A percentile compares a stretch with the other conserved stretches of the same genome.
These are phyloP conservation scores for Trametes sp. DNA, from an alignment of 1,284 basidiomycete genomes.

Conservation along the genomic window DNA sequence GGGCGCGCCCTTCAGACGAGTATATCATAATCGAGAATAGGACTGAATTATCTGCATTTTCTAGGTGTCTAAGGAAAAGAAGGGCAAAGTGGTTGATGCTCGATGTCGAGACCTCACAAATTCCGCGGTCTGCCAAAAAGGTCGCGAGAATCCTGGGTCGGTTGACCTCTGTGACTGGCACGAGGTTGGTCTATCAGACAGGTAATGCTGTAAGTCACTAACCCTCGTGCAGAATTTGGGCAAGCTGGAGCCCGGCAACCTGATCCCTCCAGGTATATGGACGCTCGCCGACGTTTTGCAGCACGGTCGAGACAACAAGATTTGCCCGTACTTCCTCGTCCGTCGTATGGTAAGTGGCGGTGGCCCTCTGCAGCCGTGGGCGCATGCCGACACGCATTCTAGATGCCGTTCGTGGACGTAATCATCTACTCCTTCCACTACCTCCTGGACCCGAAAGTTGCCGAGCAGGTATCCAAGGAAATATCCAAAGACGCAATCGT, in stretches of 20 bases:
- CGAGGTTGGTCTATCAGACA: constrained; percentile 64
- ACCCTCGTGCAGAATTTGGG: constrained; percentile 64
- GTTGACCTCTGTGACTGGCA: constrained; percentile 96
- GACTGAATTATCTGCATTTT: constrained; percentile 5
- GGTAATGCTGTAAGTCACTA: background rate
- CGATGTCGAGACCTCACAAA: constrained; percentile 96
- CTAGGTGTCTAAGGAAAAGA: constrained; percentile 95
- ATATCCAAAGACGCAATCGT: constrained; percentile 98
- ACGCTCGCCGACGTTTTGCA: constrained; percentile 95
- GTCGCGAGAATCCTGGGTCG: constrained; percentile 88
- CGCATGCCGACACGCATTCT: constrained; percentile 6
- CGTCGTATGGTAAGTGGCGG: constrained; percentile 84
- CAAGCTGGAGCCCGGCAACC: constrained; percentile 83
- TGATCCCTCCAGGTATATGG: constrained; percentile 91
- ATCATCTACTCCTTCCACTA: constrained; percentile 99
- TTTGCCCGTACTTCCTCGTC: constrained; percentile 97
- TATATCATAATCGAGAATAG: no score
- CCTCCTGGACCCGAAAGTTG: constrained; percentile 97
- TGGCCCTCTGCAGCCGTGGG: background rate
- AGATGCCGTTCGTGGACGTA: constrained; percentile 96
- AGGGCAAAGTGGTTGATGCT: constrained; percentile 97
- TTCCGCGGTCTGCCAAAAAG: constrained; percentile 85
- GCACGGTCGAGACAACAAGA: constrained; percentile 85
- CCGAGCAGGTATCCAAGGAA: constrained; percentile 98
- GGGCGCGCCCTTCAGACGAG: no score